Evolutionary conservation across 148 eudicot species (phyloP), one percentile per base, ranked within the genome.

Genomic region (Dysphania ambrosioides): DNA sequence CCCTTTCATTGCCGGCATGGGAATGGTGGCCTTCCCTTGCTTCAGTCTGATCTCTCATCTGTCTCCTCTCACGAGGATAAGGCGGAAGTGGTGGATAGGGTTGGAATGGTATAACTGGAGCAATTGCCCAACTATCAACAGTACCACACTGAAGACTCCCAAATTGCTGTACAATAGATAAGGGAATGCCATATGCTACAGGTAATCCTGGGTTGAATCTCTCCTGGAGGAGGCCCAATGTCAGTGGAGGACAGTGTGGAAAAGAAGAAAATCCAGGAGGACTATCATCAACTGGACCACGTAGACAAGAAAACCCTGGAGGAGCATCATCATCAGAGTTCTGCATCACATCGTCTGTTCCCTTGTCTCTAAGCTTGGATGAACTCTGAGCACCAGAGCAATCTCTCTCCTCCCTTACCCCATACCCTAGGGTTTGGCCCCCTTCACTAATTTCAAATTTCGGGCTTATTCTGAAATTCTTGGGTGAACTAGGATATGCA

Each of bases 81-180:
- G 87, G 71, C 26, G 98, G 97, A 67, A 95, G 79, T 6, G 98
- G 98, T 58, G 97, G 98, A 73, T 85, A 92, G 34, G 97, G 96
- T 51, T 81, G 85, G 82, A 95, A 92, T 24, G 91, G 89, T 64
- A 92, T 72, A 26, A 91, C 87, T 2, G 97, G 97, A 70, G 90
- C 93, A 65, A 92, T 74, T 62, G 79, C 75, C 98, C 92, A 95
- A 67, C 81, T 66, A 70, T 82, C 88, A 55, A 71, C 41, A 18
- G 40, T 42, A 66, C 73, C 90, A 26, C 75, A 73, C 63, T 80
- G 56, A n/a, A 64, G 90, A 68, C 60, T 81, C 49, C 97, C 96
- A 8, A 80, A 78, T 63, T 89, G 87, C 58, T 88, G 82, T 74
- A 88, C 74, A 38, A 84, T 56, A 40, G 87, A 77, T 58, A 75